Percentiles rank a stretch among this genome's conserved stretches.
Evolutionary conservation across 148 eudicot species (phyloP).

Genomic region (Chenopodium suecicum): DNA sequence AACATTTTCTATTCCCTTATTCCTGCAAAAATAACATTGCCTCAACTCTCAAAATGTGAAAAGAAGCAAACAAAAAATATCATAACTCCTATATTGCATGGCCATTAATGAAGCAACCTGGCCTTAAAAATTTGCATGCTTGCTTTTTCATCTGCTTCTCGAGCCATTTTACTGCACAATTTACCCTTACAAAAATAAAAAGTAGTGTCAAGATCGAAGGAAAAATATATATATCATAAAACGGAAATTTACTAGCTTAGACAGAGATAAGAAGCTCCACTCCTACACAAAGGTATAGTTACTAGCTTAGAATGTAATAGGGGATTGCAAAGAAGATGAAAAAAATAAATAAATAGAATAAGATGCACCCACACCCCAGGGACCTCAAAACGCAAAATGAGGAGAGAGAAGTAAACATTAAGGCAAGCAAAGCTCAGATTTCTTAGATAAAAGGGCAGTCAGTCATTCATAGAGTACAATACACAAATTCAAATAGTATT

Average conservation of each 20-base stretch:
- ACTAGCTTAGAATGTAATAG: too few relatives aligned
- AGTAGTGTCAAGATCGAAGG: not conserved
- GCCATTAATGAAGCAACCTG: slow-evolving; percentile 45
- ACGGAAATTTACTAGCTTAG: too few relatives aligned
- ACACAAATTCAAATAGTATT: too few relatives aligned
- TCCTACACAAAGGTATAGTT: not conserved
- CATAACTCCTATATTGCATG: not conserved
- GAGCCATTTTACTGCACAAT: slow-evolving; percentile 60
- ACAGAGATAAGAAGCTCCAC: not conserved
- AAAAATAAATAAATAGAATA: too few relatives aligned
- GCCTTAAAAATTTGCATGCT: slow-evolving; percentile 89
- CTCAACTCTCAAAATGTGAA: not conserved
- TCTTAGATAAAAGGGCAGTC: too few relatives aligned
- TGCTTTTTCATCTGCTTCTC: slow-evolving; percentile 89
- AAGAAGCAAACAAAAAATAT: not conserved
- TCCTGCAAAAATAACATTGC: slow-evolving; percentile 45
- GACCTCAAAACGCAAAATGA: not conserved
- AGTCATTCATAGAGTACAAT: too few relatives aligned
- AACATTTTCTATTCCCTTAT: slow-evolving; percentile 70
- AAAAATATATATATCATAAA: not conserved
- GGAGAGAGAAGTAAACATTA: not conserved
- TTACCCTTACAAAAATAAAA: slow-evolving; percentile 55
- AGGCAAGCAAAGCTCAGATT: not conserved
- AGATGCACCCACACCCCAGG: not conserved
- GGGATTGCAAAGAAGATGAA: too few relatives aligned